Base-by-base conservation (phyloP, 441 rosid species). In the Pelargonium myrrhifolium region DNA sequence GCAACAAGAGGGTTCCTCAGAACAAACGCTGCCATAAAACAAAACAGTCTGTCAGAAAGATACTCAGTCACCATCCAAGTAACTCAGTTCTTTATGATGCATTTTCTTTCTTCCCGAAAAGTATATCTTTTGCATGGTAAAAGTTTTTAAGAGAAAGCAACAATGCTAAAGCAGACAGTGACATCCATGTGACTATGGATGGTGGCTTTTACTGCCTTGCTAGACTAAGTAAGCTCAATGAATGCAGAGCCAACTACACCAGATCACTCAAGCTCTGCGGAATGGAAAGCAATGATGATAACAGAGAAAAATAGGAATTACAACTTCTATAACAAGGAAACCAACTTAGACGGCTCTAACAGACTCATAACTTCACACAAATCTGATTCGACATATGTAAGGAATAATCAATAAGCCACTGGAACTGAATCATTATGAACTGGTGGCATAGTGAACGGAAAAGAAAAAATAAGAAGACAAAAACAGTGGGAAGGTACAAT, bases 1-100 rank as follows among this genome's bases (percentile, higher is more conserved):
- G 83, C 90, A 62, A 82, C 82, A n/a, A 80, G 79, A 62, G 88
- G 85, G 69, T 81, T 88, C 64, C 79, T 68, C 79, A 83, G 67
- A 62, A 83, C 86, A 74, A 85, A 87, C 4, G 79, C 89, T 85
- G 82, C 72, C 66, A 15, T 8, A 20, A 18, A 47, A 21, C 5
- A n/a, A 15, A 28, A 28, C 31, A 28, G 31, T 4, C 31, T 4
- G 31, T 28, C 2, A 28, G 31, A 28, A 4, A 28, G 31, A 28
- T 28, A 28, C 31, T 28, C 31, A 2, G 31, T 28, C 31, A 28
- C 31, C 31, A 28, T 28, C 31, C 31, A 28, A 28, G 31, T 28
- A 28, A 28, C 31, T 1, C 31, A n/a, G 31, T 28, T 28, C 31
- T 28, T 28, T 28, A 28, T 2, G 31, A 28, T 28, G 31, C 3